Evolutionary conservation across 495 filamentous ascomycete species (phyloP), one percentile per base, ranked within the genome.

Genomic region (Jackrogersella minutella): DNA sequence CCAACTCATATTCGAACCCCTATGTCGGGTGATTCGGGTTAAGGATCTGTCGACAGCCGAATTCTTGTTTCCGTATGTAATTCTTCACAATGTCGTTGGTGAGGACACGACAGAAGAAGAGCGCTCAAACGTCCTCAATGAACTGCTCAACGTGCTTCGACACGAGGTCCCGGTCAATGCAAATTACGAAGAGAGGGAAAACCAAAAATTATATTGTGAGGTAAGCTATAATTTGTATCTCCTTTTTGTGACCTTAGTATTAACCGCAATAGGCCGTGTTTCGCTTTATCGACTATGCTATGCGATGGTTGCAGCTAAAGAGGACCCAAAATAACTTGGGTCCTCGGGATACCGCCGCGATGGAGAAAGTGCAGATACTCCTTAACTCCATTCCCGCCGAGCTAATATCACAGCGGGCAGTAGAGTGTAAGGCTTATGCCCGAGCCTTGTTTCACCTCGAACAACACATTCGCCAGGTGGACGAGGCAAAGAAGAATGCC

Each of bases 371-470:
- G 0, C 72, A 81, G 34, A 61, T 54, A 1, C 56, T 77, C 11
- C 74, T 98, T 22, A 77, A 82, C 14, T 81, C 82, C 16, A 90
- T 99, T 54, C 93, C 95, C 13, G 88, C 93, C 1, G 91, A 96
- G 60, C 76, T 95, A 37, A 91, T 97, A 37, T 92, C 94, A 4
- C 83, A 84, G 39, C 87, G 93, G 68, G 93, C 95, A 9, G 83
- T 97, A 14, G 92, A 97, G 69, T 97, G 95, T 76, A 91, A 90
- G 56, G 96, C 95, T 19, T 98, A 91, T 74, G 89, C 96, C 11
- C 84, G 96, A 43, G 96, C 96, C 11, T 79, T 98, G 19, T 97
- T 96, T 72, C 90, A 96, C 69, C 93, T 94, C 84, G 95, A 99
- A 74, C 92, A 94, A 70, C 90, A 94, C 67, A 92, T 97, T 53